Conservation (phyloP, 176 grass and related monocot genomes). For the Triticum urartu region DNA sequence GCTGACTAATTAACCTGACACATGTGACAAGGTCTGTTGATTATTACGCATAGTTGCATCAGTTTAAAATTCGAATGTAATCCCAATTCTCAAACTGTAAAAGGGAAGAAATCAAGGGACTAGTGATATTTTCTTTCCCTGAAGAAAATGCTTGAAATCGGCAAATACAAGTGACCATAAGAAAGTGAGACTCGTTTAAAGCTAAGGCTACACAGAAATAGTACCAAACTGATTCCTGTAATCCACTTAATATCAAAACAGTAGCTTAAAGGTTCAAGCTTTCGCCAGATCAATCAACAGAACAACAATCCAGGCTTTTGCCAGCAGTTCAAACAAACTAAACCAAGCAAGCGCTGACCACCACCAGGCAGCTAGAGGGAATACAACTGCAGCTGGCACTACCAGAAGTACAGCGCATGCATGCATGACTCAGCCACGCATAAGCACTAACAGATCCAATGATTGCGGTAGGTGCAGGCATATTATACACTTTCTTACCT, state of each 20-base stretch:
- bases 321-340: not conserved
- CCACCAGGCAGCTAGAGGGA: not conserved
- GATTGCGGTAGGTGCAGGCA: not conserved
- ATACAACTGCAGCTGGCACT: not conserved
- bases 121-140: not conserved
- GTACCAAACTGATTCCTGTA: not conserved
- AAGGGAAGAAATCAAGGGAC: not conserved
- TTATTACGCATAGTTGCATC: not conserved
- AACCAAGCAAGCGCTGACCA: not conserved
- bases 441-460: not conserved
- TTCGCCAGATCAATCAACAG: not conserved
- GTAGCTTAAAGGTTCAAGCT: not conserved
- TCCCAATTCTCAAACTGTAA: not conserved
- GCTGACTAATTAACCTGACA: not conserved
- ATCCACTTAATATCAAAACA: not conserved
- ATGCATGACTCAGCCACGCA: not conserved
- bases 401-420: not conserved
- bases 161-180: not conserved
- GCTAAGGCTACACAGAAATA: not conserved
- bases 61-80: not conserved
- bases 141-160: not conserved
- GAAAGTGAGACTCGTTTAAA: not conserved
- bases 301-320: not conserved
- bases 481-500: not conserved
- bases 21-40: not conserved